Base-by-base conservation (phyloP, 345 rosid species). In the Eucalyptus sideroxylon region DNA sequence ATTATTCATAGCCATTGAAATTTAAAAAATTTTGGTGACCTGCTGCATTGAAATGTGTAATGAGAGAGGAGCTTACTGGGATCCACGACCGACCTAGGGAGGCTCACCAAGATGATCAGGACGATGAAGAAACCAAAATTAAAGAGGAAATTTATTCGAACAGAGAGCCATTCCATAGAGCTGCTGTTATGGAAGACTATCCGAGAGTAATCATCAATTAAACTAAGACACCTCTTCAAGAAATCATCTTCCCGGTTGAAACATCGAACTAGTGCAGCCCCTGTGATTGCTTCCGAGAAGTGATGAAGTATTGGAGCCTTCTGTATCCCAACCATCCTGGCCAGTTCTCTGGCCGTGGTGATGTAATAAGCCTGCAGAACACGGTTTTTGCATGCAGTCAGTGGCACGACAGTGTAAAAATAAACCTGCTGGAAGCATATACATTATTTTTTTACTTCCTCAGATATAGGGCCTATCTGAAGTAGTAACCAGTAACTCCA, bases 111-210 rank as follows among this genome's bases (percentile, higher is more conserved):
- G 93, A 97, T 94, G 86, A 93, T 89, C 89, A 97, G 94, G 50
- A 95, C 97, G 87, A 98, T 86, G 88, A 95, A 97, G 94, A 97
- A 98, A 53, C 93, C 97, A n/a, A 93, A 91, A 90, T 96, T 94
- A 92, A 96, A 95, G 50, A 97, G 95, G 86, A 96, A 96, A 92
- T 97, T 96, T 90, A 95, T 94, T 55, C 99, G 94, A 90, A 96
- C 91, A 81, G 96, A 93, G 60, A 97, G 91, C 99, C 99, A 97
- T 91, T 97, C 99, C 97, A 95, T 97, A 31, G 99, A 92, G 87
- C 95, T 94, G 40, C 91, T 91, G 93, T 95, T 92, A 90, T 97
- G 97, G 95, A 97, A 96, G 51, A 92, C 92, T 30, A 95, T 86
- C 7, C 96, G 93, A 86, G 99, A 96, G 90, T 94, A 94, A 86